Evolutionary conservation across 2,329 filamentous ascomycete genomes (phyloP).

Genomic region (Pezicula radicicola): DNA sequence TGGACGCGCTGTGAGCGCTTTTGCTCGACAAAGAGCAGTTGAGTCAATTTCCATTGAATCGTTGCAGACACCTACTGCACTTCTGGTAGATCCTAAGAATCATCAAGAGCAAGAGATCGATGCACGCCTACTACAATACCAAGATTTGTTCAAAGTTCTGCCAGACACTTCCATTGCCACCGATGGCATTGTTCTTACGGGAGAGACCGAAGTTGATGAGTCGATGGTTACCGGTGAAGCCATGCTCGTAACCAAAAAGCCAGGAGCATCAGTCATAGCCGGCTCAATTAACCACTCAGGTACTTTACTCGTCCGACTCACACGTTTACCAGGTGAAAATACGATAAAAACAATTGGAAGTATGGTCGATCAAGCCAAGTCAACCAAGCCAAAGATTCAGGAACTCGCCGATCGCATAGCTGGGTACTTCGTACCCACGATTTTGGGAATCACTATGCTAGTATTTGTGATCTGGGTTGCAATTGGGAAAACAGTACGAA

Average conservation of each 20-base stretch:
- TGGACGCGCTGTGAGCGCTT: slow-evolving; percentile 47
- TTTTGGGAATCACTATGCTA: slow-evolving; percentile 54
- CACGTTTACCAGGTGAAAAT: slow-evolving; percentile 64
- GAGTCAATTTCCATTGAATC: slow-evolving; percentile 53
- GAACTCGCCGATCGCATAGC: slow-evolving; percentile 67
- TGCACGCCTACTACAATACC: slow-evolving; percentile 63
- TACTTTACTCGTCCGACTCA: slow-evolving; percentile 54
- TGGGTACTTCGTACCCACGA: slow-evolving; percentile 64
- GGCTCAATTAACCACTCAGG: slow-evolving; percentile 68
- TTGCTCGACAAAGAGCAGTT: slow-evolving; percentile 52
- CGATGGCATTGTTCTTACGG: slow-evolving; percentile 64
- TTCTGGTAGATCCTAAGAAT: slow-evolving; percentile 41
- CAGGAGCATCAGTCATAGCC: slow-evolving; percentile 56
- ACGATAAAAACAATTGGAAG: slow-evolving; percentile 66
- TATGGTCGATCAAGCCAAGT: slow-evolving; percentile 69
- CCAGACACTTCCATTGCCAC: slow-evolving; percentile 62
- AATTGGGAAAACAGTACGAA: slow-evolving; percentile 43
- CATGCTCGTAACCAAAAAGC: slow-evolving; percentile 53
- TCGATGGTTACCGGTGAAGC: slow-evolving; percentile 77
- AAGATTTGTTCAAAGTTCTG: slow-evolving; percentile 61
- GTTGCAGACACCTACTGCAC: slow-evolving; percentile 55
- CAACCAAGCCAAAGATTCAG: slow-evolving; percentile 66
- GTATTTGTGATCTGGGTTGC: slow-evolving; percentile 67
- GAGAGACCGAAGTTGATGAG: slow-evolving; percentile 68
- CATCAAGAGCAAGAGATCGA: slow-evolving; percentile 55